Base-by-base conservation (phyloP, 2,329 filamentous ascomycete species). In the Dactylellina leptospora region DNA sequence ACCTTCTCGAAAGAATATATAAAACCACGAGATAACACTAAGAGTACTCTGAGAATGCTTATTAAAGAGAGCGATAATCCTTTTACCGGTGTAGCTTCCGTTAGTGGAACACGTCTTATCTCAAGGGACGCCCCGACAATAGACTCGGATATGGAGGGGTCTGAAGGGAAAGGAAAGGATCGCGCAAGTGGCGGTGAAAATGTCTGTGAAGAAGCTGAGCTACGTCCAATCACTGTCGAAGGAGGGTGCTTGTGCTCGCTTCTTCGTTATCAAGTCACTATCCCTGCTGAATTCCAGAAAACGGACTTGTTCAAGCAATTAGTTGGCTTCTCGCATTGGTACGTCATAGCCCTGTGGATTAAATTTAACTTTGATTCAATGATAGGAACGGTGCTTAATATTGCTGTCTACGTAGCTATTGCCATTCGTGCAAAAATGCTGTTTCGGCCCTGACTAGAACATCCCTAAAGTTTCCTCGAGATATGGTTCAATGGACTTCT, bases 301-400 rank as follows among this genome's bases (percentile, higher is more conserved):
- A 64, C 68, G 4, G 68, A 72, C 28, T 18, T 72, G 3, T 72
- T 64, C 23, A 22, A 64, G 5, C 42, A 72, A 18, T 40, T 72
- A 10, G 68, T 72, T 33, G 68, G 68, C 10, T 72, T 72, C 30
- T 44, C 59, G 8, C 68, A 72, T 40, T 72, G 68, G 68, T 72
- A 27, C 42, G 64, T 55, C n/a, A n/a, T n/a, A n/a, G n/a, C n/a
- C n/a, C n/a, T n/a, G n/a, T n/a, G n/a, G n/a, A n/a, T n/a, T n/a
- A n/a, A n/a, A n/a, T n/a, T n/a, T n/a, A n/a, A n/a, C n/a, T n/a
- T n/a, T n/a, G n/a, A n/a, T n/a, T n/a, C n/a, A n/a, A n/a, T n/a
- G n/a, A n/a, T n/a, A n/a, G n/a, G n/a, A n/a, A n/a, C n/a, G n/a
- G n/a, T n/a, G n/a, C n/a, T n/a, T n/a, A n/a, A n/a, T n/a, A n/a